phyloP scores from a whole-genome alignment of 495 filamentous ascomycete genomes.

The Hypoxylon rickii region DNA sequence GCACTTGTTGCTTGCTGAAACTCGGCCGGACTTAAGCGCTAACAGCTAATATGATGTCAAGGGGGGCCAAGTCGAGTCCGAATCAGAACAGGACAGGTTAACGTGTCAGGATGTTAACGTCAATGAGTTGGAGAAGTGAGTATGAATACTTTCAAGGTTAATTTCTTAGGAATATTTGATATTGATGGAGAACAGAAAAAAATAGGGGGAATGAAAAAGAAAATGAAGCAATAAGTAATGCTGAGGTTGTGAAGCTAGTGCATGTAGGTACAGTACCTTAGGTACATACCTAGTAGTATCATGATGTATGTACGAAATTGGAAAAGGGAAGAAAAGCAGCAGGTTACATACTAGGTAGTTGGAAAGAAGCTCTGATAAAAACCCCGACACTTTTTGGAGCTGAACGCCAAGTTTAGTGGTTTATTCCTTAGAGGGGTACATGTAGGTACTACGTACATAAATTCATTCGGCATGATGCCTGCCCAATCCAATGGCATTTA shows the following conservation, averaged over 20 bases:
- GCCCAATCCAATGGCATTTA: too few species aligned
- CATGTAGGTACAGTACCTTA: neutral
- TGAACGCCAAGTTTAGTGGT: conserved; percentile 33
- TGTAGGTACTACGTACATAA: too few species aligned
- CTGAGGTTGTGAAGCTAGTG: too few species aligned
- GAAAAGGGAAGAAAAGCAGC: conserved; percentile 6
- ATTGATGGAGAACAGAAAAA: too few species aligned
- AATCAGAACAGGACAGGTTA: neutral
- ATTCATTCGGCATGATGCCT: too few species aligned
- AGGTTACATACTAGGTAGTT: neutral
- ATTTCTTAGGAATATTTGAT: too few species aligned
- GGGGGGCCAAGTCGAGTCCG: neutral
- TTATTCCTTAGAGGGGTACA: conserved; percentile 22
- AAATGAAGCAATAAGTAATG: too few species aligned
- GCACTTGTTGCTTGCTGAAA: neutral
- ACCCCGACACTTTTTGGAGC: conserved; percentile 19
- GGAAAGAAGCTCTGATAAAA: conserved; percentile 20
- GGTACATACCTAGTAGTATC: too few species aligned
- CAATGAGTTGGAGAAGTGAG: neutral
- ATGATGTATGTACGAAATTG: conserved; percentile 3
- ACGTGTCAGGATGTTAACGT: neutral
- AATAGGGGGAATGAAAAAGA: too few species aligned
- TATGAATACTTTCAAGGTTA: too few species aligned
- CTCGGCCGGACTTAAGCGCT: conserved; percentile 25
- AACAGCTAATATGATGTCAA: conserved; percentile 33